Conservation (phyloP, 768 basidiomycete genomes). For the Leccinum truebloodii region DNA sequence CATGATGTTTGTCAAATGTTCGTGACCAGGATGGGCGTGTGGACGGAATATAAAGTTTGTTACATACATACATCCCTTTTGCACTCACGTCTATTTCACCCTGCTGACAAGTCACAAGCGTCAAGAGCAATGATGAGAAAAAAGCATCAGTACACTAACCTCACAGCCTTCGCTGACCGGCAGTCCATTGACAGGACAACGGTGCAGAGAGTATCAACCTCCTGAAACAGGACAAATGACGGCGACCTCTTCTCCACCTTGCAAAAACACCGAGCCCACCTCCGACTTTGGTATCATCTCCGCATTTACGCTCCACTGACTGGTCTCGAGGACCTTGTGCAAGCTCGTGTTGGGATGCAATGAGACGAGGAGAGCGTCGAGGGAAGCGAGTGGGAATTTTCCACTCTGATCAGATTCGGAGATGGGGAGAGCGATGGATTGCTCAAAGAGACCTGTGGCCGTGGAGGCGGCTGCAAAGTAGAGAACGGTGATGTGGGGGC, state of each 20-base stretch:
- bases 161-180: not conserved
- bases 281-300: slow-evolving; percentile 72
- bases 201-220: slow-evolving; percentile 49
- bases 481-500: slow-evolving; percentile 42
- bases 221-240: slow-evolving; percentile 84
- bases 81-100: not conserved
- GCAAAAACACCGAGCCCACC: slow-evolving; percentile 40
- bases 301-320: slow-evolving; percentile 78
- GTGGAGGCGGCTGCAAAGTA: slow-evolving; percentile 71
- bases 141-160: not conserved
- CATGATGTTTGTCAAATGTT: too few species aligned
- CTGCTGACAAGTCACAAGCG: not conserved
- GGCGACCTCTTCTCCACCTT: slow-evolving; percentile 75
- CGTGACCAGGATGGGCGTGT: too few species aligned
- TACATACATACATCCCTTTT: too few species aligned
- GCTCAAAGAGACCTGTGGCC: slow-evolving; percentile 56
- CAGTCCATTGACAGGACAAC: not conserved
- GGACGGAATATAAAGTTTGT: too few species aligned
- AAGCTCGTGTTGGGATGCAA: slow-evolving; percentile 55
- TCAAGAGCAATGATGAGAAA: not conserved
- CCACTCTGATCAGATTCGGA: not conserved
- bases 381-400: slow-evolving; percentile 47
- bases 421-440: slow-evolving; percentile 52
- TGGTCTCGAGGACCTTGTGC: slow-evolving; percentile 53
- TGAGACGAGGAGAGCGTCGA: slow-evolving; percentile 51